Evolutionary conservation across 192 early-diverging fungal species (phyloP).

Genomic region (Linnemannia schmuckeri): DNA sequence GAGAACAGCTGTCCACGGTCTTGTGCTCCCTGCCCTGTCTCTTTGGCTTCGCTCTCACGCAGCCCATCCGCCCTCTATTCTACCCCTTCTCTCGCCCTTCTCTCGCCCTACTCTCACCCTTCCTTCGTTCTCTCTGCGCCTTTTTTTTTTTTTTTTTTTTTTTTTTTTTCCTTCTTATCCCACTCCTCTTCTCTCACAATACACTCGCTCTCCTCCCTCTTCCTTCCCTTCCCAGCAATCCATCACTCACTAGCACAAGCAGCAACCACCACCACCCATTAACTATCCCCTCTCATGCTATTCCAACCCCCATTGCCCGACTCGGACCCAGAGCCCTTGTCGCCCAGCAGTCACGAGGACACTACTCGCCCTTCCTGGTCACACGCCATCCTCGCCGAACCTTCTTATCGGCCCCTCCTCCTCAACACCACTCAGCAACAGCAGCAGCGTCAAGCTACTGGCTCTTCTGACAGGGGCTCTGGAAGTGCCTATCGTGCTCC

Average conservation of each 20-base stretch:
- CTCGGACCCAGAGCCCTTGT: background rate
- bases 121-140: background rate
- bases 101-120: background rate
- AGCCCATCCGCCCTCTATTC: no score
- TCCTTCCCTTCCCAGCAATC: background rate
- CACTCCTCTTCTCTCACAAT: background rate
- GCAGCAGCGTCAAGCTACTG: background rate
- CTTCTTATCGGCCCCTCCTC: background rate
- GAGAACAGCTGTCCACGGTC: no score
- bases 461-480: no score
- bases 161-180: background rate
- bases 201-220: background rate
- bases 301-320: background rate
- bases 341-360: constrained; percentile 19
- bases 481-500: background rate
- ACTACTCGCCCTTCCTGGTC: background rate
- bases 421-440: background rate
- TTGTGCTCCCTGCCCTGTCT: no score
- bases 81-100: no score
- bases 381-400: constrained; percentile 2
- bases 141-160: background rate
- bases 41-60: no score
- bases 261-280: background rate
- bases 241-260: background rate
- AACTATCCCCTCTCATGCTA: background rate